phyloP scores from a whole-genome alignment of 1,284 basidiomycete species.

The Cerioporus squamosus region DNA sequence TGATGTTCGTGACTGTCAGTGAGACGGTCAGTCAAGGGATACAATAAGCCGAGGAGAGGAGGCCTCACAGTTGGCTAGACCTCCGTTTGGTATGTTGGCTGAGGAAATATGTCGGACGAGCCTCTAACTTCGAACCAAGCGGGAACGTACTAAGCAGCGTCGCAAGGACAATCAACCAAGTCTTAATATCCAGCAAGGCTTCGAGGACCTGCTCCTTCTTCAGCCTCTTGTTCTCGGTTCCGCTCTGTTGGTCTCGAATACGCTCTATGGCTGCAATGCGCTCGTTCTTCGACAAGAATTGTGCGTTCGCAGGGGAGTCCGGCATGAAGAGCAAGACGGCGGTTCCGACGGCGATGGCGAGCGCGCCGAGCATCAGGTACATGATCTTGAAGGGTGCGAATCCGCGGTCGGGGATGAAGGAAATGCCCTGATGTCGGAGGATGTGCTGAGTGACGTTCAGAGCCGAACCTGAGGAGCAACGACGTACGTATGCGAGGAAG shows the following conservation, averaged over 20 bases:
- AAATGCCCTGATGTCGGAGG: constrained; percentile 45
- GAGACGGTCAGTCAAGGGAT: background rate
- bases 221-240: constrained; percentile 64
- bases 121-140: too few relatives aligned
- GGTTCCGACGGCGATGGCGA: constrained; percentile 64
- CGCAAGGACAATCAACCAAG: constrained; percentile 69
- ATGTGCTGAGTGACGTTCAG: background rate
- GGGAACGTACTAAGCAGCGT: constrained; percentile 53
- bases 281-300: constrained; percentile 63
- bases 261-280: constrained; percentile 68
- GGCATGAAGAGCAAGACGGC: constrained; percentile 66
- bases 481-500: constrained; percentile 57
- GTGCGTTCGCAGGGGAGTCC: constrained; percentile 67
- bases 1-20: constrained; percentile 57
- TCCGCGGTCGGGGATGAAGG: constrained; percentile 52
- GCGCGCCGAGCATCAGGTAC: constrained; percentile 65
- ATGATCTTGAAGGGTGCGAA: constrained; percentile 67
- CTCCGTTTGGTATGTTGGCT: constrained; percentile 74
- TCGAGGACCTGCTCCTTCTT: constrained; percentile 67
- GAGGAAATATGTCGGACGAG: background rate
- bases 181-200: constrained; percentile 59
- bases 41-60: background rate
- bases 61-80: constrained; percentile 60
- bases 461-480: background rate
- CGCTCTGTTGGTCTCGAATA: constrained; percentile 70